Conservation (phyloP, 2,329 filamentous ascomycete genomes). For the Arthroderma sp. region DNA sequence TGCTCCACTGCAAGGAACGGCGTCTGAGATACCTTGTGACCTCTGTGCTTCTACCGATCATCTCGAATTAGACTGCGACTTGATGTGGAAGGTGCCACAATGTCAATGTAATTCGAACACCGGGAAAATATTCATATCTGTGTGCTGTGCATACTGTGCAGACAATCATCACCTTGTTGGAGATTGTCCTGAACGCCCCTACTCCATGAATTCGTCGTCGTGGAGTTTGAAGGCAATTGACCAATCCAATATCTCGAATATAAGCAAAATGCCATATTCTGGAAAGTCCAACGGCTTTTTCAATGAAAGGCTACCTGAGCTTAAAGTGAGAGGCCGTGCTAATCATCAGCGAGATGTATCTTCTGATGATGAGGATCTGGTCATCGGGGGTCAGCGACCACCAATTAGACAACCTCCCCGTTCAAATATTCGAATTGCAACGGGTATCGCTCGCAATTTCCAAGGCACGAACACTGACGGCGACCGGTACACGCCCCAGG, state of each 20-base stretch:
- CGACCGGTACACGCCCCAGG: conserved; percentile 8
- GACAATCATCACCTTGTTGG: conserved; percentile 32
- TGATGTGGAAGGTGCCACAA: conserved; percentile 40
- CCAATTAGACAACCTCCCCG: conserved; percentile 18
- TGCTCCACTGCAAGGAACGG: conserved; percentile 46
- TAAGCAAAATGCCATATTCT: conserved; percentile 17
- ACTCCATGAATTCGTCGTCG: conserved; percentile 20
- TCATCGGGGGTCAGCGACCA: conserved; percentile 17
- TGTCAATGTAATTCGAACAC: conserved; percentile 10
- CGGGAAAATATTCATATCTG: conserved; percentile 25
- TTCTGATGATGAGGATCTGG: conserved; percentile 24
- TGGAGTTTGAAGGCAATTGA: conserved; percentile 29
- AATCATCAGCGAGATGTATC: conserved; percentile 16
- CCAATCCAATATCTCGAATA: conserved; percentile 25
- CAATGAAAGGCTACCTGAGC: conserved; percentile 15
- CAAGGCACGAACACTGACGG: conserved; percentile 12
- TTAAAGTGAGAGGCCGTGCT: conserved; percentile 27
- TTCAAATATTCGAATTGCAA: conserved; percentile 24
- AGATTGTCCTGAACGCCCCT: conserved; percentile 27
- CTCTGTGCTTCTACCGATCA: conserved; percentile 47
- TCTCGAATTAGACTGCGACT: conserved; percentile 45
- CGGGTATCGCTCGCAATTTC: conserved; percentile 15
- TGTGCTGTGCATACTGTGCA: conserved; percentile 32
- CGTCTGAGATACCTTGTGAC: conserved; percentile 42
- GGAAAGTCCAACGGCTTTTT: conserved; percentile 6